Evolutionary conservation across 2,329 filamentous ascomycete genomes (phyloP), one percentile per base, ranked within the genome.

Genomic region (Cordyceps militaris): DNA sequence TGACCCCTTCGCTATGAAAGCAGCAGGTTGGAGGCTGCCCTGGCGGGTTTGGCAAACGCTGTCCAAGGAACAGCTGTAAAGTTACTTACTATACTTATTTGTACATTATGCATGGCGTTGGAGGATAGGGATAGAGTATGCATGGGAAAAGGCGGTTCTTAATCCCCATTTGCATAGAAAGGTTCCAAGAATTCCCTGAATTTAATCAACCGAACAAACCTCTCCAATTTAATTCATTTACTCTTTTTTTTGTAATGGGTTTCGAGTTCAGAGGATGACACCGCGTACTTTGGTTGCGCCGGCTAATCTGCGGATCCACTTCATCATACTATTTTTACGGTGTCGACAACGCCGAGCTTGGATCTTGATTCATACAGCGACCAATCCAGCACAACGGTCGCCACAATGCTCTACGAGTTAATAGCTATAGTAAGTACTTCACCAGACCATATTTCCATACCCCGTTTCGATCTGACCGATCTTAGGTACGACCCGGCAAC

Each of bases 341-440:
- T 59, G 44, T 49, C 8, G 24, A 16, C 21, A n/a, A 26, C 55
- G 36, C 46, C 36, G 50, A 28, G 36, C 21, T 51, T 14, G 3
- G 7, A 28, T 19, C 44, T 40, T 30, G 36, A 42, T 16, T 32
- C 26, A 21, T 21, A 14, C 50, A 53, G 19, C 40, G 30, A 43
- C 40, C 26, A 21, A 52, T 61, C 62, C 34, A 40, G 60, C 53
- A 60, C 63, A 73, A 68, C 66, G 66, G 65, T 65, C 66, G 62
- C 65, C 70, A 80, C 72, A 64, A 97, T 99, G 94, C 79, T 99
- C 76, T 99, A 99, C 80, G 94, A 99, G 79, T 79, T 97, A 69
- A 94, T 99, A 74, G 94, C 89, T 73, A 87, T 97, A 76, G 94
- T 97, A 77, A 68, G 87, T 77, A 11, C n/a, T n/a, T 4, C n/a